Conservation (phyloP, 2,329 filamentous ascomycete genomes). For the Alternaria arbusti region DNA sequence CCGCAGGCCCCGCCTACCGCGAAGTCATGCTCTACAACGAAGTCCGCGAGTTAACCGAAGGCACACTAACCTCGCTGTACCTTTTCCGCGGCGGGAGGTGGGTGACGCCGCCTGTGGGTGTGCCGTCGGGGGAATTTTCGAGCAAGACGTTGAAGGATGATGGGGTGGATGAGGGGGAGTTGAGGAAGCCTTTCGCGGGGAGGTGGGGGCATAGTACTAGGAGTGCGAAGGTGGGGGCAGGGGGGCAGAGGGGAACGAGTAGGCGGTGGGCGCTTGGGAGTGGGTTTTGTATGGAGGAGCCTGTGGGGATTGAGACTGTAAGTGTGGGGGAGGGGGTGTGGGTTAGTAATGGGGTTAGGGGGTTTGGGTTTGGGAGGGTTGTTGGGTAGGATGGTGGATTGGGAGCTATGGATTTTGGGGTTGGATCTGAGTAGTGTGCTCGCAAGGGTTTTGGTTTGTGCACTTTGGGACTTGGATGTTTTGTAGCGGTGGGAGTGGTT, state of each 20-base stretch:
- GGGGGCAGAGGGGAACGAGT: conserved; percentile 83
- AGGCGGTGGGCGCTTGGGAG: conserved; percentile 80
- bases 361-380: conserved; percentile 62
- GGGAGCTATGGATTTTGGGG: no score
- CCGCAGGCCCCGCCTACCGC: conserved; percentile 40
- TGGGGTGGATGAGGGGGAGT: conserved; percentile 42
- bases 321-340: conserved; percentile 78
- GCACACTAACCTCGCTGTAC: conserved; percentile 81
- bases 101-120: conserved; percentile 73
- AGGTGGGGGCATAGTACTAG: conserved; percentile 48
- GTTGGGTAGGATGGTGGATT: no score
- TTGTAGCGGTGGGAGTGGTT: no score
- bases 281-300: conserved; percentile 70
- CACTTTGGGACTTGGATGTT: no score
- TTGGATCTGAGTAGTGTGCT: no score
- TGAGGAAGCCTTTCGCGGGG: conserved; percentile 44
- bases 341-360: conserved; percentile 86
- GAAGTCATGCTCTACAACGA: conserved; percentile 80
- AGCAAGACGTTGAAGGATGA: conserved; percentile 21
- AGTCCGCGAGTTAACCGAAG: conserved; percentile 78
- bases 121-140: conserved; percentile 36
- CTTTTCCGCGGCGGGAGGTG: conserved; percentile 75
- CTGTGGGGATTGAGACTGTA: conserved; percentile 66
- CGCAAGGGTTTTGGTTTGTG: no score
- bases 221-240: conserved; percentile 63